Base-by-base conservation (phyloP, 306 rosid species). In the Vigna reflexopilosa region DNA sequence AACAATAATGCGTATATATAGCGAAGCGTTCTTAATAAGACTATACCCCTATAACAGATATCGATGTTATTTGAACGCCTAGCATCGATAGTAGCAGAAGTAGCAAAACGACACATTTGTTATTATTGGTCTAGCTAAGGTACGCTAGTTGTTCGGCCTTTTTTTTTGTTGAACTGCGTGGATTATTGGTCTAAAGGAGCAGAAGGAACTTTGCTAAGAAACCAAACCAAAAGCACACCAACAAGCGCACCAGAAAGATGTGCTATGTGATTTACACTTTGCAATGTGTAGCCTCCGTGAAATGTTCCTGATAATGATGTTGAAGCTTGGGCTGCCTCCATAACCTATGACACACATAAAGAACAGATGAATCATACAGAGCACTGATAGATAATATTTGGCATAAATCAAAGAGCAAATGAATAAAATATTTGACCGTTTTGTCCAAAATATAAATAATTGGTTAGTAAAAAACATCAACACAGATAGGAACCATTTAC, bases 291-390 rank as follows among this genome's bases (percentile, higher is more conserved):
- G 79, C 91, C 91, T 59, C 96, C 91, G 0, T 83, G 83, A 58
- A 89, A 62, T 56, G 85, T 42, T 76, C 96, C 93, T 4, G 94
- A 73, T 40, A 94, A 66, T 40, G 94, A 88, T 3, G 98, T 86
- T 9, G 98, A 93, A 74, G 99, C 94, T 82, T 95, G 98, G 42
- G 99, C 99, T 69, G 98, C 97, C 86, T 93, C 99, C 99, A 93
- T 89, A 63, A 95, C 96, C 99, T 93, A 76, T 56, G 44, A 77
- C 64, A 49, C 42, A 62, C 79, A 75, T 68, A 67, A 72, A 24
- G 30, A 71, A 73, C 73, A 66, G 36, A 74, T 81, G 57, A 62
- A 70, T 47, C 24, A 81, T 51, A 48, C 58, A 61, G 26, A 45
- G 9, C 79, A 80, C 26, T 34, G 8, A 62, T 30, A 7, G 77